These are phyloP conservation scores for Tylopilus plumbeoviolaceoides DNA, from an alignment of 768 basidiomycete genomes.

Conservation along the genomic window DNA sequence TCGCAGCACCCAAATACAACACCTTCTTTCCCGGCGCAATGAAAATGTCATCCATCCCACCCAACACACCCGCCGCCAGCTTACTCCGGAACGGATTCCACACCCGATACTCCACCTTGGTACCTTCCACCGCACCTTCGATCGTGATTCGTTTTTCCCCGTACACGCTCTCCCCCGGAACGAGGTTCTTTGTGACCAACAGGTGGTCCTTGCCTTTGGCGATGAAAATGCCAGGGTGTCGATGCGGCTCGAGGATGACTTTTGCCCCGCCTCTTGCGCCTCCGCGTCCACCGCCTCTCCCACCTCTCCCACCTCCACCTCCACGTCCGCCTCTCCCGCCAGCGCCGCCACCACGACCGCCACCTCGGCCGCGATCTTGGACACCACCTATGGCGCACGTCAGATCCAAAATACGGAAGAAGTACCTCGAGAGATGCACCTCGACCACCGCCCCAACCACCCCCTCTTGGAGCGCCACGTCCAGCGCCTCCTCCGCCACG, in stretches of 20 bases:
- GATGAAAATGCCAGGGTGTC: slow-evolving; percentile 92
- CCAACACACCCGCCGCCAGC: slow-evolving; percentile 93
- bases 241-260: slow-evolving; percentile 92
- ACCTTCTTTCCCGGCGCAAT: slow-evolving; percentile 95
- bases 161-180: slow-evolving; percentile 96
- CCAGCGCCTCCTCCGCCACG: slow-evolving; percentile 36
- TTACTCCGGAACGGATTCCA: slow-evolving; percentile 99
- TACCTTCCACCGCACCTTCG: slow-evolving; percentile 67
- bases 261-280: slow-evolving; percentile 81
- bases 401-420: not conserved
- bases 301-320: slow-evolving; percentile 46
- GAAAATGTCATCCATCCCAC: slow-evolving; percentile 90
- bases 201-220: slow-evolving; percentile 97
- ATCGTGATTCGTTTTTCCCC: slow-evolving; percentile 96
- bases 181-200: slow-evolving; percentile 96
- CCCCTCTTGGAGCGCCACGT: slow-evolving; percentile 37
- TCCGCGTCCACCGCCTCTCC: slow-evolving; percentile 61
- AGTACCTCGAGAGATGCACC: slow-evolving; percentile 18
- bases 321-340: slow-evolving; percentile 46
- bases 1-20: slow-evolving; percentile 95
- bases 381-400: slow-evolving; percentile 16
- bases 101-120: slow-evolving; percentile 94
- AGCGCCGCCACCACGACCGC: slow-evolving; percentile 36
- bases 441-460: slow-evolving; percentile 41
- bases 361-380: slow-evolving; percentile 31